Conservation (phyloP, 192 early-diverging fungal species). For the Entrophospora sp. region DNA sequence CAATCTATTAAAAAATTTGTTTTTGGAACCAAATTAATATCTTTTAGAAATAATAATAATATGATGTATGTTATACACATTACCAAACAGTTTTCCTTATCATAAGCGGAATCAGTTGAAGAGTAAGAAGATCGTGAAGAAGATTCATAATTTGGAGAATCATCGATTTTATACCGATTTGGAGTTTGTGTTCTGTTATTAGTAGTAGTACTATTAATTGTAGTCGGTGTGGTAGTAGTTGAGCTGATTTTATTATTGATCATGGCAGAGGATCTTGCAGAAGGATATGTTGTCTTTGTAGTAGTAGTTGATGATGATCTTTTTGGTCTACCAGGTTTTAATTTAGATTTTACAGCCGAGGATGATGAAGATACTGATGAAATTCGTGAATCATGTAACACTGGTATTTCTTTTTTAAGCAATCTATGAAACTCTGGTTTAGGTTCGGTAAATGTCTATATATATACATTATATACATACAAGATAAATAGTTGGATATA, state of each 20-base stretch:
- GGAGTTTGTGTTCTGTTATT: too few species aligned
- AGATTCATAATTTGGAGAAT: constrained; percentile 2
- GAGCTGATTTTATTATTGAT: too few species aligned
- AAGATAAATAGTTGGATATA: too few species aligned
- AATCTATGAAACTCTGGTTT: neutral
- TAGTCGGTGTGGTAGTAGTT: too few species aligned
- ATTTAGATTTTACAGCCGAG: too few species aligned
- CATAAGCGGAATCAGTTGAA: neutral
- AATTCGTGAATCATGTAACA: neutral
- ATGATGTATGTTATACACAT: neutral
- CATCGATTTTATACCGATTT: neutral
- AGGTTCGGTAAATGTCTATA: neutral
- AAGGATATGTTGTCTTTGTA: too few species aligned
- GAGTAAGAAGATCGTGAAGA: constrained; percentile 1
- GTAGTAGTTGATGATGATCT: neutral
- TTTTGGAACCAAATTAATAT: too few species aligned
- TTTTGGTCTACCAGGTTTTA: neutral
- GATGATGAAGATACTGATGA: neutral
- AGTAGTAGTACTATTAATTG: too few species aligned
- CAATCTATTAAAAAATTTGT: too few species aligned
- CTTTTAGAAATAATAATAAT: too few species aligned
- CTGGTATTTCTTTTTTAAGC: neutral
- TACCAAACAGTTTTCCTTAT: neutral
- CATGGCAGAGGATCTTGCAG: too few species aligned
- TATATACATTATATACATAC: too few species aligned